Base-by-base conservation (phyloP, 2,329 filamentous ascomycete genomes). In the Neopestalotiopsis sp. region DNA sequence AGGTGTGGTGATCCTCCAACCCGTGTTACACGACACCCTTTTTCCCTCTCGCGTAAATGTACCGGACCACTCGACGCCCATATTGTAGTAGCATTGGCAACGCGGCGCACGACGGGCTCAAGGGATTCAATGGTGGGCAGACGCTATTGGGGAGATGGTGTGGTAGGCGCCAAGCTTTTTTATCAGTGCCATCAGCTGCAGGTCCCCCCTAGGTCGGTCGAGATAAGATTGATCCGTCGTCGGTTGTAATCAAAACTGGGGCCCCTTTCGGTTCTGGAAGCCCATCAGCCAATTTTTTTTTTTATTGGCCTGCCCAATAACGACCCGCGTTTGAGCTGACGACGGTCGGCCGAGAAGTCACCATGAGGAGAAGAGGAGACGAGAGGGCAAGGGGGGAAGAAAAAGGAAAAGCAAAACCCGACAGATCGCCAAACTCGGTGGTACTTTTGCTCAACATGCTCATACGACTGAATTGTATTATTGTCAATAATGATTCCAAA, bases 221-320 rank as follows among this genome's bases (percentile, higher is more conserved):
- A 67, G 65, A 67, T 67, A 67, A 67, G 65, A 67, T 60, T 67
- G 52, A 60, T 59, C 56, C n/a, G 30, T 28, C 24, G 34, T 38
- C 34, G 34, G 34, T 59, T 17, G 62, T n/a, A 67, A 68, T 68
- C 66, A 68, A 68, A 68, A 68, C 59, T 64, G 66, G 66, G 56
- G 66, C 42, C 24, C 24, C 24, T 28, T 30, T 40, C 65, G 56
- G 52, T 32, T 45, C 56, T 38, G 32, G 30, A 34, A 38, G 62
- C 34, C 32, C 45, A n/a, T n/a, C 45, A 17, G n/a, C n/a, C 45
- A 52, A 24, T 52, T 52, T 20, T 17, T 24, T 24, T 24, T 28
- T 28, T 28, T 28, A 28, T 28, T 20, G 32, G 17, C 32, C n/a
- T 12, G 34, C 34, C 34, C 34, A 38, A 38, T 38, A 20, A 38